Evolutionary conservation across 2,329 filamentous ascomycete species (phyloP).

Genomic region (Beauveria bassiana): DNA sequence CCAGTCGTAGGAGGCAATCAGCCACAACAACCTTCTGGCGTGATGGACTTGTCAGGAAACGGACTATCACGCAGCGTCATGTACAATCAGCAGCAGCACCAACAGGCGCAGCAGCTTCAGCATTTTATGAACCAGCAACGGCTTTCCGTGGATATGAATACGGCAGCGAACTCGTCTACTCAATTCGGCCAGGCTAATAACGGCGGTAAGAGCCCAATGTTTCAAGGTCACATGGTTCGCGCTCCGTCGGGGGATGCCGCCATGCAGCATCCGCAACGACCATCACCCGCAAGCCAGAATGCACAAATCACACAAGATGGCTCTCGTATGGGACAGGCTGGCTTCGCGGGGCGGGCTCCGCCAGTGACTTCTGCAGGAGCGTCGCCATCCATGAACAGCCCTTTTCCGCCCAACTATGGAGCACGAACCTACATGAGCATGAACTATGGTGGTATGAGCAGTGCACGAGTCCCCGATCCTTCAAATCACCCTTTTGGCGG

Average conservation of each 20-base stretch:
- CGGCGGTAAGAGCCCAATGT: constrained; percentile 9
- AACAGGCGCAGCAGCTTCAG: constrained; percentile 10
- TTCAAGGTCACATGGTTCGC: constrained; percentile 8
- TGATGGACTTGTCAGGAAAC: constrained; percentile 7
- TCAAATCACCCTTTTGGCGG: constrained; percentile 7
- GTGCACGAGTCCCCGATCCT: neutral
- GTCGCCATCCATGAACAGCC: constrained; percentile 7
- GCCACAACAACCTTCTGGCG: neutral
- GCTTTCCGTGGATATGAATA: constrained; percentile 8
- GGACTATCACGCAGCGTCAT: constrained; percentile 1
- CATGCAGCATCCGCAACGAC: constrained; percentile 10
- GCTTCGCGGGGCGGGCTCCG: neutral
- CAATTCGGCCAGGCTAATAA: neutral
- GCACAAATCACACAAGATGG: constrained; percentile 3
- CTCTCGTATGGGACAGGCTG: neutral
- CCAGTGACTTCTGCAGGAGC: constrained; percentile 1
- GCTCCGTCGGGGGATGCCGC: constrained; percentile 1
- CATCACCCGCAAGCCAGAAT: constrained; percentile 3
- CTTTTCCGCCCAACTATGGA: constrained; percentile 1
- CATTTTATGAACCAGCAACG: constrained; percentile 11
- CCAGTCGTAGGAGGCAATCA: constrained; percentile 5
- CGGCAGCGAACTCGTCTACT: neutral
- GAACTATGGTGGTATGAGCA: constrained; percentile 1
- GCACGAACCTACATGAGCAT: constrained; percentile 8
- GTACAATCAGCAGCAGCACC: constrained; percentile 9